phyloP scores from a whole-genome alignment of 768 basidiomycete species.

The Boletellus emodensis region DNA sequence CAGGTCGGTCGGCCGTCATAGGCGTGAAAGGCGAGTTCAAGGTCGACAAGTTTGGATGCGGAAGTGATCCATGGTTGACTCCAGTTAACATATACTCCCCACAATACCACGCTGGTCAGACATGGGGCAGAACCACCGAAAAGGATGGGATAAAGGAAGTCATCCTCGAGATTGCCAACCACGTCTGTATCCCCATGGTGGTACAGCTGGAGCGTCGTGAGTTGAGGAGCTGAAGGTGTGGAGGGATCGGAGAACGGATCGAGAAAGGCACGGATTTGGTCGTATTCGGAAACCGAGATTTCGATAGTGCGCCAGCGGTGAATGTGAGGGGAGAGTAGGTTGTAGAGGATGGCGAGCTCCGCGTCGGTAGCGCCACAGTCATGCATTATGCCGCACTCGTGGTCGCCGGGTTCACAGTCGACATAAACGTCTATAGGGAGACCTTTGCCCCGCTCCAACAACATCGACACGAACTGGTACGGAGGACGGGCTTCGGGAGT shows the following conservation, averaged over 20 bases:
- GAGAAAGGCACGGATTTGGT: constrained; percentile 45
- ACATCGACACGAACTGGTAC: constrained; percentile 40
- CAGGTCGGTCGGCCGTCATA: constrained; percentile 62
- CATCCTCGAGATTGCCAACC: too few species aligned
- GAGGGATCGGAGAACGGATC: constrained; percentile 35
- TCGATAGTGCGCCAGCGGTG: constrained; percentile 51
- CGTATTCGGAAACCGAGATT: constrained; percentile 43
- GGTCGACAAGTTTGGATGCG: constrained; percentile 35
- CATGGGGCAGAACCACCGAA: constrained; percentile 54
- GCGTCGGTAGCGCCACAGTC: constrained; percentile 17
- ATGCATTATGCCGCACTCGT: constrained; percentile 2
- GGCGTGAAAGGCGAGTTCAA: constrained; percentile 62
- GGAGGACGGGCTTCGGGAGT: constrained; percentile 31
- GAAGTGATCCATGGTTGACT: constrained; percentile 34
- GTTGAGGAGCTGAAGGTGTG: constrained; percentile 46
- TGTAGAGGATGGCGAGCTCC: constrained; percentile 26
- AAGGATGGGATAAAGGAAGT: constrained; percentile 36
- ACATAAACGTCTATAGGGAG: constrained; percentile 53
- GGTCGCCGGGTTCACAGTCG: constrained; percentile 36
- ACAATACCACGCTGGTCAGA: constrained; percentile 47
- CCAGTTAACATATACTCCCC: constrained; percentile 75
- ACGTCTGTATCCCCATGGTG: constrained; percentile 47
- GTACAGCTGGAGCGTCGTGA: constrained; percentile 53
- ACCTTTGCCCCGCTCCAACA: constrained; percentile 51
- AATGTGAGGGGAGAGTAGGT: constrained; percentile 49